Percentiles rank a stretch among this genome's conserved stretches.
Evolutionary conservation across 768 basidiomycete genomes (phyloP).

Genomic region (Hysterangium stoloniferum): DNA sequence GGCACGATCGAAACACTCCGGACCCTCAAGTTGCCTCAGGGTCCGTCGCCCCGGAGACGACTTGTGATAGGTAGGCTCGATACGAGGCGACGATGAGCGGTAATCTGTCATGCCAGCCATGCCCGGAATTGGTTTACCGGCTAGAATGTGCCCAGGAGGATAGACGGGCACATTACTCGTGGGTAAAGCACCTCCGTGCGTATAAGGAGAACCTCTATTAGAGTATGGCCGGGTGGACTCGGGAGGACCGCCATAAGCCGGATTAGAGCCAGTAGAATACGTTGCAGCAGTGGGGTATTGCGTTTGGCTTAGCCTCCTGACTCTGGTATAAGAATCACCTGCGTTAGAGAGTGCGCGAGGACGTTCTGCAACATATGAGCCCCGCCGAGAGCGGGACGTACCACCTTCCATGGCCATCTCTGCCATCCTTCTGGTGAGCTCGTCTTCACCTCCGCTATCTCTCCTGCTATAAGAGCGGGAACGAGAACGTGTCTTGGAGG

Average conservation of each 20-base stretch:
- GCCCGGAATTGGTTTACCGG: conserved; percentile 40
- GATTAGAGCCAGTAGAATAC: conserved; percentile 1
- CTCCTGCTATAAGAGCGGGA: conserved; percentile 4
- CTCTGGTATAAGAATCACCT: background rate
- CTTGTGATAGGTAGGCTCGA: background rate
- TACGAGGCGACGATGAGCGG: background rate
- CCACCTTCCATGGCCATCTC: conserved; percentile 6
- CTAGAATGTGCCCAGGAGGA: conserved; percentile 49
- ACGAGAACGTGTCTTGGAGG: background rate
- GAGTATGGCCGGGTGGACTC: background rate
- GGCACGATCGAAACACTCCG: background rate
- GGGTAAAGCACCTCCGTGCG: background rate
- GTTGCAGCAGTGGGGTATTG: conserved; percentile 5
- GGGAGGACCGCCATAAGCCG: background rate
- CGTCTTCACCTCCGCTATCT: conserved; percentile 4
- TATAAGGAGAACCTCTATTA: conserved; percentile 2
- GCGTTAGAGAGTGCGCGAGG: background rate
- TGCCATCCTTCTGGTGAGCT: conserved; percentile 9
- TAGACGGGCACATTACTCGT: conserved; percentile 29
- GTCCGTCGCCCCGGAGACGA: background rate
- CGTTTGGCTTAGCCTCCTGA: conserved; percentile 1
- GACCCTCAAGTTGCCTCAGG: background rate
- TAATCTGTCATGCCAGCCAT: background rate
- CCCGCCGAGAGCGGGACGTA: too few species aligned
- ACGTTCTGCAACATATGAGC: background rate